These are phyloP conservation scores for Jamesozyma spencerorum DNA, from an alignment of 805 yeast species.

Conservation along the genomic window DNA sequence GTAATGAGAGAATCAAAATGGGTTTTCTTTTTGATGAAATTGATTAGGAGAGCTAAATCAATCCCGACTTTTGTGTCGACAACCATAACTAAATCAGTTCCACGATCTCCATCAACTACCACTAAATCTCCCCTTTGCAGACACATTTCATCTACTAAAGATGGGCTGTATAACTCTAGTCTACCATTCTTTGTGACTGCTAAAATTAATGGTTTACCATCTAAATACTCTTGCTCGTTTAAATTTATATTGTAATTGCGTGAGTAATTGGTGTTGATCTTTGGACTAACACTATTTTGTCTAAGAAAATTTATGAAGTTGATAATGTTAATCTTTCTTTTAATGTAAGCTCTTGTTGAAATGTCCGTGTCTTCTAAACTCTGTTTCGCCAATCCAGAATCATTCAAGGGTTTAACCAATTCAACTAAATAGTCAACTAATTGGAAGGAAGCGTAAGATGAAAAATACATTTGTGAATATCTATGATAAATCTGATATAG, in stretches of 20 bases:
- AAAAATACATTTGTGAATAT: conserved; percentile 38
- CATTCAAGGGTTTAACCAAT: conserved; percentile 8
- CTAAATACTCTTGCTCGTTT: conserved; percentile 12
- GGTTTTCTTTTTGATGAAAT: conserved; percentile 64
- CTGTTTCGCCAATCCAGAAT: no score
- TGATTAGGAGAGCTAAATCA: conserved; percentile 60
- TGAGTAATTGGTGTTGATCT: neutral
- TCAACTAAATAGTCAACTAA: conserved; percentile 32
- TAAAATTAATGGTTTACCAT: conserved; percentile 31
- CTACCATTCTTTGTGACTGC: conserved; percentile 57
- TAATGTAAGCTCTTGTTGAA: no score
- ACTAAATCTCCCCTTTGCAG: conserved; percentile 57
- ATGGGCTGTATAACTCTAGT: conserved; percentile 60
- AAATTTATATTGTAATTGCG: conserved; percentile 4
- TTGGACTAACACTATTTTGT: neutral
- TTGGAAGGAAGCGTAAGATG: conserved; percentile 33
- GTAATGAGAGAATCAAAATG: conserved; percentile 37
- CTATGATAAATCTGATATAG: no score
- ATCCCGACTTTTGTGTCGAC: conserved; percentile 40
- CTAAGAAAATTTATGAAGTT: neutral
- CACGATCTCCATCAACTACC: conserved; percentile 52
- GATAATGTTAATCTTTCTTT: neutral
- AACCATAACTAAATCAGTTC: neutral
- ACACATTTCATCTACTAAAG: conserved; percentile 51
- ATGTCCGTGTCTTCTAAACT: no score